These are phyloP conservation scores for Xylaria grammica DNA, from an alignment of 495 filamentous ascomycete genomes.

Conservation along the genomic window DNA sequence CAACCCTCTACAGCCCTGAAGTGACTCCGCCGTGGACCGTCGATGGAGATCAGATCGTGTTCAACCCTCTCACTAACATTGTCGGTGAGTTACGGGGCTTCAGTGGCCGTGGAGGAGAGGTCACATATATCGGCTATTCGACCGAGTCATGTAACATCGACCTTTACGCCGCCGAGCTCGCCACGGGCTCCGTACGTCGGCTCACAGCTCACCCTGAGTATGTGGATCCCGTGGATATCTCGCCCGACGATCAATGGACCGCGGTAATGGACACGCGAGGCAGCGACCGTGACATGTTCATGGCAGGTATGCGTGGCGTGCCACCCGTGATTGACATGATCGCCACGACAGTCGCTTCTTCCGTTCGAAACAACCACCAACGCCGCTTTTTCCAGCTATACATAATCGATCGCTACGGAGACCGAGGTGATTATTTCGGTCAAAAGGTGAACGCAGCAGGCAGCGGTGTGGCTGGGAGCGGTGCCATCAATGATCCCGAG, in stretches of 20 bases:
- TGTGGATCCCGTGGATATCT: constrained; percentile 35
- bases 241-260: constrained; percentile 34
- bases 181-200: constrained; percentile 32
- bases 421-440: constrained; percentile 33
- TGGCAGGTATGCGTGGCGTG: constrained; percentile 37
- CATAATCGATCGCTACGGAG: constrained; percentile 33
- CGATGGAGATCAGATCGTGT: constrained; percentile 26
- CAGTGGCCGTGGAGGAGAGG: constrained; percentile 34
- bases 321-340: constrained; percentile 35
- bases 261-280: constrained; percentile 29
- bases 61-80: constrained; percentile 27
- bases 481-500: constrained; percentile 31
- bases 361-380: constrained; percentile 32
- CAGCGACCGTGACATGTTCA: constrained; percentile 31
- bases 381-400: constrained; percentile 38
- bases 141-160: constrained; percentile 38
- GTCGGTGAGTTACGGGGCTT: constrained; percentile 42
- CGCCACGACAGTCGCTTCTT: constrained; percentile 18
- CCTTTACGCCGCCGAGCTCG: constrained; percentile 33
- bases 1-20: constrained; percentile 10
- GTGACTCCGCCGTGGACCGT: constrained; percentile 4
- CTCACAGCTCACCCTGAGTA: constrained; percentile 39
- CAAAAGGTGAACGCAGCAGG: constrained; percentile 34
- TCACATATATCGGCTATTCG: constrained; percentile 33
- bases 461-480: constrained; percentile 30